Percentiles rank a stretch among this genome's conserved stretches.
phyloP scores from a whole-genome alignment of 768 basidiomycete species.

The Agrocybe praecox region DNA sequence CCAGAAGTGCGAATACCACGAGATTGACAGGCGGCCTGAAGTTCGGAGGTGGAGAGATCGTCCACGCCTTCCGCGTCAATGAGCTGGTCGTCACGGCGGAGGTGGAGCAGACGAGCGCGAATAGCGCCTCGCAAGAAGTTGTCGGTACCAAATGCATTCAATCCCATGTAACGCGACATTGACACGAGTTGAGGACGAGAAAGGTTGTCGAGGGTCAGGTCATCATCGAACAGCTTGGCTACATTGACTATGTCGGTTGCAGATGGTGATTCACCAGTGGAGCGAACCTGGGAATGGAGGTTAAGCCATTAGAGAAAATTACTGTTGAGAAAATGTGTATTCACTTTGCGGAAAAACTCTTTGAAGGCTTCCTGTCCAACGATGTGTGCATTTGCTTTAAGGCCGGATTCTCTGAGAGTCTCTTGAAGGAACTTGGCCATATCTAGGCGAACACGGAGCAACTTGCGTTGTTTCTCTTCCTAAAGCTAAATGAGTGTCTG shows the following conservation, averaged over 20 bases:
- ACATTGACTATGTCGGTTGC: conserved; percentile 89
- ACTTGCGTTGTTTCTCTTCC: conserved; percentile 97
- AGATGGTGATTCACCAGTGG: conserved; percentile 93
- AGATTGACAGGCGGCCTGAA: conserved; percentile 91
- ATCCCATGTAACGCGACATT: conserved; percentile 96
- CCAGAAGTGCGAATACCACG: conserved; percentile 91
- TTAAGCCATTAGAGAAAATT: not conserved
- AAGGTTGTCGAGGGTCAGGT: conserved; percentile 96
- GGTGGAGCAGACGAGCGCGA: conserved; percentile 75
- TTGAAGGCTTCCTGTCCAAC: conserved; percentile 96
- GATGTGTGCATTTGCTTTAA: conserved; percentile 92
- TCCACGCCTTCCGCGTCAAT: conserved; percentile 91
- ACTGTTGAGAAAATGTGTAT: conserved; percentile 9
- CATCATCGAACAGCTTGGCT: conserved; percentile 96
- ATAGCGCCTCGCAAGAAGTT: conserved; percentile 96
- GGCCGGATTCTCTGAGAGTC: conserved; percentile 90
- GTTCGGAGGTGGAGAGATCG: conserved; percentile 86
- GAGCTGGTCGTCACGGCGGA: conserved; percentile 91
- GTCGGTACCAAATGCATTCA: conserved; percentile 98
- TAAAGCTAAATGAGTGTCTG: conserved; percentile 31
- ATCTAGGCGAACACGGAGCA: conserved; percentile 91
- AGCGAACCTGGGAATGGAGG: conserved; percentile 62
- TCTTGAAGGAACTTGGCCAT: conserved; percentile 99
- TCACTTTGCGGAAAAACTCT: conserved; percentile 97
- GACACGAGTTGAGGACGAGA: conserved; percentile 98